Evolutionary conservation across 257 asterid genomes (phyloP).

Genomic region (Solanum piurae): DNA sequence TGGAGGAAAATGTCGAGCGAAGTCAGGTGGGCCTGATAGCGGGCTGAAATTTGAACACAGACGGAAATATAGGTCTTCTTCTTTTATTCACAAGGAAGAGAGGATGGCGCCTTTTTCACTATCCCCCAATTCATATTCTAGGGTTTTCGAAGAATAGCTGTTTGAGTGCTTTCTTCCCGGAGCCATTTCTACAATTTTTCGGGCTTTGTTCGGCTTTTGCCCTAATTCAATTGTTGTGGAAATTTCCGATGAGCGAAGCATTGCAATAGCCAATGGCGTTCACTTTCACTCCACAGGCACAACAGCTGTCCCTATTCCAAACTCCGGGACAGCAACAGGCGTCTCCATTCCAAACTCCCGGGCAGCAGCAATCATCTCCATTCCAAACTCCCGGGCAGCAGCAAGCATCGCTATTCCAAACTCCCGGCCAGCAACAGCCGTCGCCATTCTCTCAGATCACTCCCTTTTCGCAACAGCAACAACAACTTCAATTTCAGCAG

Average conservation of each 20-base stretch:
- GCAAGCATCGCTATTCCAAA: slow-evolving; percentile 16
- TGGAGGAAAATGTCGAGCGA: not conserved
- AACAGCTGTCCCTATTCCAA: slow-evolving; percentile 28
- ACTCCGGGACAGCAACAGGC: slow-evolving; percentile 32
- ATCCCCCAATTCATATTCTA: slow-evolving; percentile 9
- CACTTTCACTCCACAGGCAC: slow-evolving; percentile 48
- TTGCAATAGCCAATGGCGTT: slow-evolving; percentile 36
- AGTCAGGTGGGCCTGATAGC: not conserved
- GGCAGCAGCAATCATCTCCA: slow-evolving; percentile 24
- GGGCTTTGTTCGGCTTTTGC: not conserved
- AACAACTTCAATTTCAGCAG: slow-evolving; percentile 26
- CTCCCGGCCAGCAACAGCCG: slow-evolving; percentile 19
- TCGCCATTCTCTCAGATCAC: slow-evolving; percentile 15
- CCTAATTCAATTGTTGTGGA: not conserved
- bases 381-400: slow-evolving; percentile 22
- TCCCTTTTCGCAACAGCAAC: slow-evolving; percentile 13
- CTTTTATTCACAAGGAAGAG: not conserved
- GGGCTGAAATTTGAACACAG: not conserved
- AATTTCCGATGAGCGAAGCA: not conserved
- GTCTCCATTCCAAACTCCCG: slow-evolving; percentile 18
- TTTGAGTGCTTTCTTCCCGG: not conserved
- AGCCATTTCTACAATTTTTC: not conserved
- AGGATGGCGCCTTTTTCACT: slow-evolving; percentile 39
- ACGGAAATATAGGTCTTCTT: not conserved
- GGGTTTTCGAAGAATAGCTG: slow-evolving; percentile 30